Evolutionary conservation across 768 basidiomycete species (phyloP).

Genomic region (Crepidotus variabilis): DNA sequence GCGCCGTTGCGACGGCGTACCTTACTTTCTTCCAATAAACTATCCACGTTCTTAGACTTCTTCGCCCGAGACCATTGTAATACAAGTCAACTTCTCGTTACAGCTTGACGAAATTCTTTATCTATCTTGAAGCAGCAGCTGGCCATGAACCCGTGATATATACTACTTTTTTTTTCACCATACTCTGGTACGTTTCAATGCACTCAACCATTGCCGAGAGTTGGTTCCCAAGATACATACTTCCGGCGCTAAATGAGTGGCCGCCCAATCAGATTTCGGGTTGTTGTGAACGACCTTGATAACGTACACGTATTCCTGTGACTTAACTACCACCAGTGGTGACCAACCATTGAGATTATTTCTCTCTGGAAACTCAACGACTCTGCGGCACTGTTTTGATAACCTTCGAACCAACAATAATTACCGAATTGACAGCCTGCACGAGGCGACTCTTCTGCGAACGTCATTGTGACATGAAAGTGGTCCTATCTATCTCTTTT

Average conservation of each 20-base stretch:
- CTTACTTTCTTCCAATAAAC: conserved; percentile 36
- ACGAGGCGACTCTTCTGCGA: background rate
- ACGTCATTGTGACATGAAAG: background rate
- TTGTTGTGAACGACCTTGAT: background rate
- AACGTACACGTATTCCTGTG: background rate
- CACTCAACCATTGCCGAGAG: too few relatives aligned
- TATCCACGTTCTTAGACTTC: background rate
- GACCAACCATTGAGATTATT: too few relatives aligned
- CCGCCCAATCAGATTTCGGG: background rate
- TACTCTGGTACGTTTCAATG: too few relatives aligned
- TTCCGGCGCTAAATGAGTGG: background rate
- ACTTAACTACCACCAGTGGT: background rate
- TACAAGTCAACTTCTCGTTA: too few relatives aligned
- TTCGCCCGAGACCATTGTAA: too few relatives aligned
- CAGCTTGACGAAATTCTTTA: too few relatives aligned
- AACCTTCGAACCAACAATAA: background rate
- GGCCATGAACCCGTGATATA: too few relatives aligned
- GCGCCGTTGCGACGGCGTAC: conserved; percentile 69
- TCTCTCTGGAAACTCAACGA: background rate
- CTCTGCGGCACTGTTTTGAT: background rate
- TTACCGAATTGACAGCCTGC: conserved; percentile 1
- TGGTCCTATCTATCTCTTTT: background rate
- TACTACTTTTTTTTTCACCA: too few relatives aligned
- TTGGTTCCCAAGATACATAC: background rate
- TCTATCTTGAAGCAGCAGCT: too few relatives aligned